These are phyloP conservation scores for Parachlorella kessleri DNA, from an alignment of 139 green algal species.

Conservation along the genomic window DNA sequence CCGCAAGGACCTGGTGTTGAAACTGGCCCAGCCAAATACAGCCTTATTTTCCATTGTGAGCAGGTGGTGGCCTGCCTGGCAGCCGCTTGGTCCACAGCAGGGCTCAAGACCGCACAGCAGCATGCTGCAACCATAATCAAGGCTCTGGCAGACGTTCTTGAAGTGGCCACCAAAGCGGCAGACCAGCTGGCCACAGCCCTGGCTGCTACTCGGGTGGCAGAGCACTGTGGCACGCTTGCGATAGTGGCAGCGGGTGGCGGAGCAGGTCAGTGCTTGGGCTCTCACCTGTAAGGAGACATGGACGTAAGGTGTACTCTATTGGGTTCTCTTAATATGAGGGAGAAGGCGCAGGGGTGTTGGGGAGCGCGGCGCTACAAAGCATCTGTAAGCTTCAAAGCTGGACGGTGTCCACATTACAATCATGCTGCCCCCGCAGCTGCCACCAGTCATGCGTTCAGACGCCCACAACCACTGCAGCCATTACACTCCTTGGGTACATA, in stretches of 20 bases:
- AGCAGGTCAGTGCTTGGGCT: neutral
- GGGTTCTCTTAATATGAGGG: no score
- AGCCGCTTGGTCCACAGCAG: conserved; percentile 8
- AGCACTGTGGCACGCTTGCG: neutral
- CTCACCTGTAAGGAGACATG: no score
- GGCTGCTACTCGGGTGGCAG: conserved; percentile 8
- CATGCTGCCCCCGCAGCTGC: neutral
- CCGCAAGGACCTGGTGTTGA: no score
- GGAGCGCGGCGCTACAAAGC: neutral
- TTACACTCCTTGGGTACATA: neutral
- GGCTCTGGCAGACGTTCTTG: conserved; percentile 2
- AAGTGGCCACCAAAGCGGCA: conserved; percentile 2
- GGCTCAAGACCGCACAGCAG: neutral
- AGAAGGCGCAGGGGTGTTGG: neutral
- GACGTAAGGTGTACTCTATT: no score
- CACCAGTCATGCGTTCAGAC: neutral
- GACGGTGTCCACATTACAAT: neutral
- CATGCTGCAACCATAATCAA: neutral
- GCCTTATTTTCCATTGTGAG: neutral
- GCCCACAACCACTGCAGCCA: neutral
- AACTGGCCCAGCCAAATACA: no score
- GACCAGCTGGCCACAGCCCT: conserved; percentile 13
- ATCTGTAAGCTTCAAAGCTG: neutral
- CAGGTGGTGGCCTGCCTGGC: conserved; percentile 21
- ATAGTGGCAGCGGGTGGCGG: neutral